Evolutionary conservation across 169 alveolate genomes (phyloP).

Genomic region (Eimeria maxima): DNA sequence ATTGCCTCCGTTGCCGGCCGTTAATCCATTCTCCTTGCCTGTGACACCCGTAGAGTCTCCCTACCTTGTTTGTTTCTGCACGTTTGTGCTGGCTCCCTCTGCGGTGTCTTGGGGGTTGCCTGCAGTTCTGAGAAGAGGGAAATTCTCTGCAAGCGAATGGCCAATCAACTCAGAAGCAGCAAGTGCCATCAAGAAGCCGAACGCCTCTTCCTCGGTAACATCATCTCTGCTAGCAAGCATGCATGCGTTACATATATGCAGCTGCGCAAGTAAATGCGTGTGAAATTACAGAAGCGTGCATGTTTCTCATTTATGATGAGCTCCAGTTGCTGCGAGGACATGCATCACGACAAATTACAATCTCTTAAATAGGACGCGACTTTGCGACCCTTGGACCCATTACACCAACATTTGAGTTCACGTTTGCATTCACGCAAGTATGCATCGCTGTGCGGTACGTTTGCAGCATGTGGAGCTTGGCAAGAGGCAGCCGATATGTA

Average conservation of each 20-base stretch:
- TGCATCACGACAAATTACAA: neutral
- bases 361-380: neutral
- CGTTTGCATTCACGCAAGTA: neutral
- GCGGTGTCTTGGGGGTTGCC: neutral
- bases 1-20: no score
- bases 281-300: neutral
- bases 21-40: no score
- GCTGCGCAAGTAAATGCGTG: neutral
- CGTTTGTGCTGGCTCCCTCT: neutral
- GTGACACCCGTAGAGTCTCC: no score
- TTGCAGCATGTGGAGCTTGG: slow-evolving; percentile 55
- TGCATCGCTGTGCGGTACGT: neutral
- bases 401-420: neutral
- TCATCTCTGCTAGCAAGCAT: neutral
- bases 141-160: neutral
- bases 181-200: slow-evolving; percentile 18
- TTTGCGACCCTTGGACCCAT: neutral
- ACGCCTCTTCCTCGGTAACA: slow-evolving; percentile 27
- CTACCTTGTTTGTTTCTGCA: neutral
- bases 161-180: neutral
- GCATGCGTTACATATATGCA: neutral
- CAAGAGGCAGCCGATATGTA: slow-evolving; percentile 47
- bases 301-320: neutral
- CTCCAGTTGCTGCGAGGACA: neutral
- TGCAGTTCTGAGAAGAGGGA: slow-evolving; percentile 28